Percentiles rank a stretch among this genome's conserved stretches.
phyloP scores from a whole-genome alignment of 129 eudicot species.

The Deinandra increscens region DNA sequence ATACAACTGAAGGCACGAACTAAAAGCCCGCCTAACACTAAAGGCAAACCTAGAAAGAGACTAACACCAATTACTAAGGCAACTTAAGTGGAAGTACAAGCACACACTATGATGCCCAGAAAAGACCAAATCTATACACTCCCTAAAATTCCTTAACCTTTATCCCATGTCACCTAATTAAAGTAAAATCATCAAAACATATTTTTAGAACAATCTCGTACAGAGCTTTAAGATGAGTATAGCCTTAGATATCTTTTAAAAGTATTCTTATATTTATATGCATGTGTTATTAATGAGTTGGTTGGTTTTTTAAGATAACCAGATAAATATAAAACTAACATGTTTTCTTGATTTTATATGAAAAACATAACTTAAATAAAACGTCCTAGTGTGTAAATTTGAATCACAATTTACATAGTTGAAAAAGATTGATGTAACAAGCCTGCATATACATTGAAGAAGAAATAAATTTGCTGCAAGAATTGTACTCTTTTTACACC shows the following conservation, averaged over 20 bases:
- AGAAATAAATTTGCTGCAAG: not conserved
- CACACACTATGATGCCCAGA: too few relatives aligned
- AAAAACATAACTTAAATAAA: not conserved
- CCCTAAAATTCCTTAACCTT: too few relatives aligned
- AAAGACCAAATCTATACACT: too few relatives aligned
- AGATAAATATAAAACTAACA: not conserved
- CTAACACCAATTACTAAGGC: too few relatives aligned
- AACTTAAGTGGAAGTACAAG: too few relatives aligned
- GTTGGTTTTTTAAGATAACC: not conserved
- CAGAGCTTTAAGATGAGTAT: not conserved
- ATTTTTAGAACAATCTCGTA: not conserved
- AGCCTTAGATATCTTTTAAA: not conserved
- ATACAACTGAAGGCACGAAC: too few relatives aligned
- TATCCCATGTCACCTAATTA: not conserved
- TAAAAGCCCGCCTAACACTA: too few relatives aligned
- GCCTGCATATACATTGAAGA: not conserved
- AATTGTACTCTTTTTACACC: not conserved
- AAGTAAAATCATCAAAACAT: not conserved
- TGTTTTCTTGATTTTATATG: not conserved
- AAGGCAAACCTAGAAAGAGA: too few relatives aligned
- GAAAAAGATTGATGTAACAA: not conserved
- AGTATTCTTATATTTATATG: not conserved
- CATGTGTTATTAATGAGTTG: not conserved
- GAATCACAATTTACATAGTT: not conserved
- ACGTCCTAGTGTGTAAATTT: not conserved